Evolutionary conservation across 257 asterid genomes (phyloP), one percentile per base, ranked within the genome.

Genomic region (Anisodus acutangulus): DNA sequence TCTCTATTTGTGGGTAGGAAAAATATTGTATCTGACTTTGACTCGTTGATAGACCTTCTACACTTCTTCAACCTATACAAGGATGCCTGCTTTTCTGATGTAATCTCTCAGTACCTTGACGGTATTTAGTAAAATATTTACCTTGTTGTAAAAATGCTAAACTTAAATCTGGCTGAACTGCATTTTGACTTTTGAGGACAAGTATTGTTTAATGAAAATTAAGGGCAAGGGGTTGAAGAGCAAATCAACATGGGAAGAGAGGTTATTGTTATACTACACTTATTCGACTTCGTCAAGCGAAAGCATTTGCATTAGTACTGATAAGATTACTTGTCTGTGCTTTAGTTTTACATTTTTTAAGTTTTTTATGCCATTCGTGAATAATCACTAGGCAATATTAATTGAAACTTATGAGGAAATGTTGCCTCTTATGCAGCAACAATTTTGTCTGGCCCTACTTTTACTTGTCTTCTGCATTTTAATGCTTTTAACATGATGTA

Each of bases 1-100:
- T 39, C 78, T 68, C 53, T 69, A 69, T 69, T 69, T 15, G 31
- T 69, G 78, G 72, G 31, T 69, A 2, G 8, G 51, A 68, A 13
- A 9, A 69, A 69, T 69, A 69, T 69, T 69, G 53, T 39, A 39
- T 69, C 78, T 69, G 53, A 69, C 39, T 68, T 69, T 69, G 78
- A 69, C 17, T 69, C 53, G 16, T 39, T 69, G 78, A 68, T 68
- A 37, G 12, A 15, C 26, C 10, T 39, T 68, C 51, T 68, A 22
- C 22, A 49, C 76, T 68, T 68, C 76, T 68, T 68, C 76, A 68
- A 37, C 49, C 78, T 69, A 69, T 69, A 39, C 7, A 69, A 7
- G 53, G 53, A 69, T 68, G 78, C 78, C 8, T 51, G 26, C 26
- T 39, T 69, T 69, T 41, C 78, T 69, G 78, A 69, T 69, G 26